A percentile compares a stretch with the other conserved stretches of the same genome.
phyloP scores from a whole-genome alignment of 768 basidiomycete genomes.

The Collybia sp. region DNA sequence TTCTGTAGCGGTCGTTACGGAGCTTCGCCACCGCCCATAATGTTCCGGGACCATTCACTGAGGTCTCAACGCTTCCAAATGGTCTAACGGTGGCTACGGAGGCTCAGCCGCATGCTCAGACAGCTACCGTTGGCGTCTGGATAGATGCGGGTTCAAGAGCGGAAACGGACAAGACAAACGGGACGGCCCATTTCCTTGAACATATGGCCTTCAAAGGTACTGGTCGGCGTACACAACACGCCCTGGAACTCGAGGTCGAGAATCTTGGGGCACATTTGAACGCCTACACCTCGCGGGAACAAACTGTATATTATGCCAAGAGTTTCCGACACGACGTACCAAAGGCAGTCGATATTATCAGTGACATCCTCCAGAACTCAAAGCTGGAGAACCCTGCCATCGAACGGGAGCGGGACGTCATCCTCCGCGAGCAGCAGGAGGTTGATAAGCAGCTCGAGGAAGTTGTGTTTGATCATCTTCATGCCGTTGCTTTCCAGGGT shows the following conservation, averaged over 20 bases:
- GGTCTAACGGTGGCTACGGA: slow-evolving; percentile 95
- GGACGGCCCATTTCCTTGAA: slow-evolving; percentile 98
- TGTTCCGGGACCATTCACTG: slow-evolving; percentile 69
- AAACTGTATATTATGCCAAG: slow-evolving; percentile 99
- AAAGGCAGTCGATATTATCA: slow-evolving; percentile 91
- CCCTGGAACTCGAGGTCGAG: slow-evolving; percentile 95
- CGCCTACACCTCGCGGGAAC: slow-evolving; percentile 97
- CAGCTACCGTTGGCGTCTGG: slow-evolving; percentile 99
- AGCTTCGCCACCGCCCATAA: slow-evolving; percentile 73
- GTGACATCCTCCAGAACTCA: slow-evolving; percentile 96
- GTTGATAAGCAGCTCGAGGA: slow-evolving; percentile 99
- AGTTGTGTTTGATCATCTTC: slow-evolving; percentile 97
- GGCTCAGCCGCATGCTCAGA: slow-evolving; percentile 84
- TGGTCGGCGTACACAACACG: slow-evolving; percentile 78
- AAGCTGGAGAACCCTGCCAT: slow-evolving; percentile 85
- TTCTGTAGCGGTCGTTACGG: slow-evolving; percentile 32
- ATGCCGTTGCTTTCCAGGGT: slow-evolving; percentile 97
- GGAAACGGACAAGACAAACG: slow-evolving; percentile 92
- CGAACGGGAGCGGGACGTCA: slow-evolving; percentile 95
- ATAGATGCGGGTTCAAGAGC: slow-evolving; percentile 97
- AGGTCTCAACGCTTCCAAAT: slow-evolving; percentile 90
- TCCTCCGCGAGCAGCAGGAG: slow-evolving; percentile 96
- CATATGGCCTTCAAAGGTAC: slow-evolving; percentile 99
- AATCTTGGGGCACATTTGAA: slow-evolving; percentile 97
- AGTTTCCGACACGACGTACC: slow-evolving; percentile 95